Base-by-base conservation (phyloP, 2,329 filamentous ascomycete genomes). In the Cadophora sp. region DNA sequence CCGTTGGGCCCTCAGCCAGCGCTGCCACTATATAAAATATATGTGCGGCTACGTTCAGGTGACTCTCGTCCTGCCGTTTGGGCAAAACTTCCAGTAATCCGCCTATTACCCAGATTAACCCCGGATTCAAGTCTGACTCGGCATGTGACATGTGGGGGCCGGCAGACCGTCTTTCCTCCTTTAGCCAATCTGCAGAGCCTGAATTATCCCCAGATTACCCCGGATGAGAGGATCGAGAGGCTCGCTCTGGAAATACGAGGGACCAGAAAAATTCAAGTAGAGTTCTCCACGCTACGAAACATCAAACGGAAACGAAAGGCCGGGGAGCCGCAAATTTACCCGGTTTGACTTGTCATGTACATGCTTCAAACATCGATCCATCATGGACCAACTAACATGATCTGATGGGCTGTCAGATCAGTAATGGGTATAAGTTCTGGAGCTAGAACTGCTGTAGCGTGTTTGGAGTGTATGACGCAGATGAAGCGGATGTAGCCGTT, bases 51-150 rank as follows among this genome's bases (percentile, higher is more conserved):
- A 65, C 61, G 45, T 62, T 62, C 58, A 69, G 59, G 61, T 69
- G 56, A 60, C 43, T 59, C 33, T 55, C 62, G 33, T 41, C 66
- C 47, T 55, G 47, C 47, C 22, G 51, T 55, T 69, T 63, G 65
- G 62, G 43, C n/a, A 63, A 60, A 60, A 45, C 39, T 41, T 65
- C 45, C 33, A 68, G 59, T 24, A 62, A 64, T 65, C 33, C 59
- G 41, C 64, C 50, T 58, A 66, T 67, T 67, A 69, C 66, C 65
- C 70, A 70, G 43, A 70, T 70, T 69, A 59, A 65, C 65, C 70
- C 64, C 68, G 63, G 63, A 71, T 67, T 69, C 36, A 62, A 60
- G 56, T 56, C 66, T 39, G 39, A 61, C 62, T 62, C 62, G 59
- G 63, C 58, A 71, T 33, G 53, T 62, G 56, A 64, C 59, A 67